These are phyloP conservation scores for Torulaspora globosa DNA, from an alignment of 1,139 yeast species.

Conservation along the genomic window DNA sequence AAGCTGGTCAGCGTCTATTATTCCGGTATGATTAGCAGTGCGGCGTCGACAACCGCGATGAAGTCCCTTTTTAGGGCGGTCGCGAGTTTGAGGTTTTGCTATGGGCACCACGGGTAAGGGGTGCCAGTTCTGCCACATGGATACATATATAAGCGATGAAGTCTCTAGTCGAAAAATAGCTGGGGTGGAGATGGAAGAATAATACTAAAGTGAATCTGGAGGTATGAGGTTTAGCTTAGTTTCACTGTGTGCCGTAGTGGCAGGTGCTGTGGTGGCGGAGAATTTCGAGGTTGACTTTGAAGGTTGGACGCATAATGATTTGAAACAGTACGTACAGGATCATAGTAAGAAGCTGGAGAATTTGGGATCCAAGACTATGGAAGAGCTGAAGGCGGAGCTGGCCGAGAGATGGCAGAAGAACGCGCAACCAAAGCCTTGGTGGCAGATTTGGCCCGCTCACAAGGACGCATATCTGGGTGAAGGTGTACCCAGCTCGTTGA, in stretches of 20 bases:
- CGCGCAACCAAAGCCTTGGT: conserved; percentile 31
- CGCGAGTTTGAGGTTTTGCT: conserved; percentile 4
- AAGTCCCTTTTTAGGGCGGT: conserved; percentile 1
- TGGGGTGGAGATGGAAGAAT: neutral
- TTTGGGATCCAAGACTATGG: conserved; percentile 23
- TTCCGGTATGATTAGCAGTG: neutral
- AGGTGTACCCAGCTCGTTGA: conserved; percentile 12
- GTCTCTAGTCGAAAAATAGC: neutral
- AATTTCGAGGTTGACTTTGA: conserved; percentile 8
- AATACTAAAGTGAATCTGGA: neutral
- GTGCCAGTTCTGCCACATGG: neutral
- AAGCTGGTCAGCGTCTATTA: too few species aligned
- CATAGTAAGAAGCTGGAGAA: conserved; percentile 35
- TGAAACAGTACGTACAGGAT: conserved; percentile 39
- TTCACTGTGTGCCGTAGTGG: conserved; percentile 3
- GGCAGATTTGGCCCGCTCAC: conserved; percentile 29
- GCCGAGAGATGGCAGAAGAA: conserved; percentile 37
- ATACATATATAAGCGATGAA: conserved; percentile 2
- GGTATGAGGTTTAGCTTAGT: conserved; percentile 4
- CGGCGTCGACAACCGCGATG: neutral
- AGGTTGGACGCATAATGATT: conserved; percentile 27
- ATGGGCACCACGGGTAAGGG: conserved; percentile 5
- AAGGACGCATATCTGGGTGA: conserved; percentile 15
- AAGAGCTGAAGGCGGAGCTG: conserved; percentile 40
- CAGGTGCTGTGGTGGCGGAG: conserved; percentile 12